Conservation (phyloP, 257 asterid species). For the Petunia secreta region DNA sequence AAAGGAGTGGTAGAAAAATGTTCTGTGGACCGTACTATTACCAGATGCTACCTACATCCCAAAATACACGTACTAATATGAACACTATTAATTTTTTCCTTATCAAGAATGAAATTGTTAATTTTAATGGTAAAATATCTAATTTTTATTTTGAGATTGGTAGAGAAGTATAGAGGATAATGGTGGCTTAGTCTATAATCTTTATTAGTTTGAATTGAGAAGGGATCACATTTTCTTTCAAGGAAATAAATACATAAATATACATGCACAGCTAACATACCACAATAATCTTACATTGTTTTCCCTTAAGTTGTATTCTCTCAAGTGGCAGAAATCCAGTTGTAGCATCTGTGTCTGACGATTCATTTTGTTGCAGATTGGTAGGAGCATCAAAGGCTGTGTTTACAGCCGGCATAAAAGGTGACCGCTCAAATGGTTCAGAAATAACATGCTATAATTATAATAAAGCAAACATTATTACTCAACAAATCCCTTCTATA, state of each 20-base stretch:
- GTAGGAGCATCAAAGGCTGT: slow-evolving; percentile 65
- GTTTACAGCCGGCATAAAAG: slow-evolving; percentile 87
- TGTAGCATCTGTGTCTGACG: slow-evolving; percentile 61
- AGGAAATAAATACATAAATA: background rate
- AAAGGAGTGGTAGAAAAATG: background rate
- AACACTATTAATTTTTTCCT: background rate
- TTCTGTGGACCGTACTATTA: background rate
- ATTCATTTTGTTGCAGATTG: slow-evolving; percentile 59
- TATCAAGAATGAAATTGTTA: too few species aligned
- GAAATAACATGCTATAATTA: slow-evolving; percentile 82
- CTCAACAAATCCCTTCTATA: slow-evolving; percentile 15
- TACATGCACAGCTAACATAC: slow-evolving; percentile 47
- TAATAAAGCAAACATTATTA: slow-evolving; percentile 32
- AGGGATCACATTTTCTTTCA: background rate
- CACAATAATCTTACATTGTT: slow-evolving; percentile 94
- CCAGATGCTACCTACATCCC: background rate
- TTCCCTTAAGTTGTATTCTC: slow-evolving; percentile 68
- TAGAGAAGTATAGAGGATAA: background rate
- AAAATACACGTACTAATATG: background rate
- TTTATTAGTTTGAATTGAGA: background rate
- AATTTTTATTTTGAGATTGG: background rate
- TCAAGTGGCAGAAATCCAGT: slow-evolving; percentile 53
- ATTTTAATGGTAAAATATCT: background rate
- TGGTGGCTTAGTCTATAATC: background rate
- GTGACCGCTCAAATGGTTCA: slow-evolving; percentile 95